Percentiles rank a stretch among this genome's conserved stretches.
These are phyloP conservation scores for Kwoniella sp. DNA, from an alignment of 768 basidiomycete genomes.

Conservation along the genomic window DNA sequence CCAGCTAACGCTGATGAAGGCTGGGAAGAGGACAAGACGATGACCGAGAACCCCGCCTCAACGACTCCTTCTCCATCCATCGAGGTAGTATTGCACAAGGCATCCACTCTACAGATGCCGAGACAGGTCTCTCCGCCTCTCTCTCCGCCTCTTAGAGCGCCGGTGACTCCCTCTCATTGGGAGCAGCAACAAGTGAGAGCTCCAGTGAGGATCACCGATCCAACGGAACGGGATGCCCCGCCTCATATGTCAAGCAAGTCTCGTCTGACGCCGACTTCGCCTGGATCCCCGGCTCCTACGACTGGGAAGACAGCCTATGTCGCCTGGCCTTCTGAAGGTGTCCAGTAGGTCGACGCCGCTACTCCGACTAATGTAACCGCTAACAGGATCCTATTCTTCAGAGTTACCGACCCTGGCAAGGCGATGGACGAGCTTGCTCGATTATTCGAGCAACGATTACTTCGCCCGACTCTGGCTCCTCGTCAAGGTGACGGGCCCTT, in stretches of 20 bases:
- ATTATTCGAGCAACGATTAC: neutral
- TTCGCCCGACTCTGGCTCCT: neutral
- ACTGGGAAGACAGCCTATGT: neutral
- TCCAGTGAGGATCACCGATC: neutral
- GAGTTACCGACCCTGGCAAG: neutral
- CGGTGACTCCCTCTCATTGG: neutral
- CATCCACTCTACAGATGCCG: neutral
- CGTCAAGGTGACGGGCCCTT: neutral
- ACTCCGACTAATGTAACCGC: too few relatives aligned
- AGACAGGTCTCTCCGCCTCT: neutral
- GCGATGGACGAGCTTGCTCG: neutral
- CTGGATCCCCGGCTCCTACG: neutral
- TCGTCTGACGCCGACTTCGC: neutral
- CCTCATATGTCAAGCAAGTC: neutral
- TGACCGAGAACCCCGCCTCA: neutral
- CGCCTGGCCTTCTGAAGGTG: neutral
- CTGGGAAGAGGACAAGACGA: slow-evolving; percentile 19
- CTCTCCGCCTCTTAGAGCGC: neutral
- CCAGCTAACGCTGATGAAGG: slow-evolving; percentile 32
- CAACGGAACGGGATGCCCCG: neutral
- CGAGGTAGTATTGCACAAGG: neutral
- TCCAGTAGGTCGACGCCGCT: neutral
- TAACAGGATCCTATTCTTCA: too few relatives aligned
- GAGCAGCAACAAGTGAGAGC: neutral
- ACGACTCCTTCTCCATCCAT: neutral